Evolutionary conservation across 257 asterid genomes (phyloP).

Genomic region (Jacaranda copaia): DNA sequence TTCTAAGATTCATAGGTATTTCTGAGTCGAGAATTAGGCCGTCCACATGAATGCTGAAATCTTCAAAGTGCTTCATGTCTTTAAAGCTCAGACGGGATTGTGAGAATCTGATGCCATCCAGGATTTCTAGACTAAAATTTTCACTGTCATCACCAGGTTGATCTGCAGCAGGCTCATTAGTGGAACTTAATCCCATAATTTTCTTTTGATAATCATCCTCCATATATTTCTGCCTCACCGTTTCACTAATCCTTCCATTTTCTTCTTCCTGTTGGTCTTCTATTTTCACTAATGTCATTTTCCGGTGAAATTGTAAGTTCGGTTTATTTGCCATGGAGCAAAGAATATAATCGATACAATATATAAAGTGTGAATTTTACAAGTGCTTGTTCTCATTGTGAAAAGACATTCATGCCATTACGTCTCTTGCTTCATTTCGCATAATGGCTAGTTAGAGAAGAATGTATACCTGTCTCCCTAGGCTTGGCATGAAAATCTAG

Average conservation of each 20-base stretch:
- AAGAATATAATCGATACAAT: neutral
- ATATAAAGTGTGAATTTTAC: no score
- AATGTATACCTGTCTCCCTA: slow-evolving; percentile 30
- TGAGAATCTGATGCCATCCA: slow-evolving; percentile 44
- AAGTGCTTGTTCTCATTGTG: no score
- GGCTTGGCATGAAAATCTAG: slow-evolving; percentile 41
- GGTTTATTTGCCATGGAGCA: neutral
- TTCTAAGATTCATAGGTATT: slow-evolving; percentile 47
- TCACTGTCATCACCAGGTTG: slow-evolving; percentile 23
- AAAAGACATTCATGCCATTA: no score
- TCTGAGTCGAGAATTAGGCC: slow-evolving; percentile 62
- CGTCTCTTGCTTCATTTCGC: no score
- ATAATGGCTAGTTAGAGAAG: no score
- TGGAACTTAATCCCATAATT: neutral
- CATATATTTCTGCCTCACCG: neutral
- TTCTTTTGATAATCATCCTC: slow-evolving; percentile 24
- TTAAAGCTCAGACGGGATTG: slow-evolving; percentile 42
- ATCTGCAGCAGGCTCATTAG: neutral
- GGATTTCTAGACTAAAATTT: slow-evolving; percentile 29
- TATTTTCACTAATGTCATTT: slow-evolving; percentile 10
- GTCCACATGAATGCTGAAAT: slow-evolving; percentile 59
- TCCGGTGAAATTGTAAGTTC: neutral
- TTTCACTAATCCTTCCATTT: slow-evolving; percentile 7
- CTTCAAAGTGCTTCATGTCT: slow-evolving; percentile 50
- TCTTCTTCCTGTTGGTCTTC: slow-evolving; percentile 33